Base-by-base conservation (phyloP, 495 filamentous ascomycete species). In the Darksidea phi region DNA sequence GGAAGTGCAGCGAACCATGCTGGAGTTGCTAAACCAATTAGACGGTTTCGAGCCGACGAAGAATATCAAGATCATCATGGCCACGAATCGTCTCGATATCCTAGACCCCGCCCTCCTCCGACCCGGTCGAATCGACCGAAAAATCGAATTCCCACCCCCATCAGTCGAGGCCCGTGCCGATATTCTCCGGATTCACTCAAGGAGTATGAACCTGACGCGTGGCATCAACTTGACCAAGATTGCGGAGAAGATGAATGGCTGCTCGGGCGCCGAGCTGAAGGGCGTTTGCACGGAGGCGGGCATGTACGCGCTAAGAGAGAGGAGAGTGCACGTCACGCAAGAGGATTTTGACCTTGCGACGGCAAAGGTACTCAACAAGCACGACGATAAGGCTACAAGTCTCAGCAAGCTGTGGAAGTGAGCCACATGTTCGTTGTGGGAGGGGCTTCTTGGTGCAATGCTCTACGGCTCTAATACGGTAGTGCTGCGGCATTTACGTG, bases 11-110 rank as follows among this genome's bases (percentile, higher is more conserved):
- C 88, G 94, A 55, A 99, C 95, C n/a, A 97, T 99, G 91, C 73
- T 98, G 72, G 94, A 98, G 72, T 82, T 98, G 50, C 84, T 98
- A 57, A 99, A 99, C 75, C 94, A 99, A 79, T 84, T 99, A 37
- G 94, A 99, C 71, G 94, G 94, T 10, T 99, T 99, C 75, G 95
- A 97, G 76, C 94, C 93, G 0, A 97, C 94, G n/a, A 97, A 97
- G 79, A 96, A 97, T 74, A 97, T 99, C 83, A 99, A 99, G 75
- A 93, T 99, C 71, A 93, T 99, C 76, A 97, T 97, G 94, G 94
- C 94, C 20, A 99, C 94, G 13, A 99, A 99, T 74, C 87, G 94
- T 71, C 81, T 97, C 46, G 94, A 99, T 71, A 97, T 97, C 67
- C 83, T 99, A 24, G 94, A 99, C 73, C 94, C 94, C 0, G 94